Evolutionary conservation across 2,329 filamentous ascomycete genomes (phyloP), one percentile per base, ranked within the genome.

Genomic region (Geoglossum cookeanum): DNA sequence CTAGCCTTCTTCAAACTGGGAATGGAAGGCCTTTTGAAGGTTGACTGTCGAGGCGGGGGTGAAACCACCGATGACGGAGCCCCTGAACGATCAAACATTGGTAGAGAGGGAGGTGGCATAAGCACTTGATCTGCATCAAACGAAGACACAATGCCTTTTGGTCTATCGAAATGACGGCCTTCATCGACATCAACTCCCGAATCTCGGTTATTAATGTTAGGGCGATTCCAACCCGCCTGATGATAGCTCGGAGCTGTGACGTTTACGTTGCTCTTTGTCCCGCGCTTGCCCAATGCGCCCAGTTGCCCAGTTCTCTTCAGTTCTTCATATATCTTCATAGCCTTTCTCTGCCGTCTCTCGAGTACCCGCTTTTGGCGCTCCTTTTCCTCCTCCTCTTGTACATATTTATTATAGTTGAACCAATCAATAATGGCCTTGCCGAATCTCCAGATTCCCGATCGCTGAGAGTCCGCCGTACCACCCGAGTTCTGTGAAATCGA

Each of bases 381-480:
- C n/a, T 32, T 39, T 29, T 49, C 47, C 3, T 15, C 17, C 29
- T 57, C 42, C 42, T 33, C 45, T 39, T 27, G 11, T 32, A 37
- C 49, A 27, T 37, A 53, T 32, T 57, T 57, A n/a, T 13, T 37
- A 7, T 58, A 32, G 11, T 33, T 57, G n/a, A 57, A 57, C 49
- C 49, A 53, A 33, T 53, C 49, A 17, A 32, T 4, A 22, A 58
- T 27, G 6, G 52, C 37, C 30, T 58, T 58, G 17, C 57, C 57
- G 42, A 59, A 59, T 44, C 57, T 57, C 33, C 44, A 59, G 47
- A 59, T 58, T n/a, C 56, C 56, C 30, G 56, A 58, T 30, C 55
- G 44, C 32, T 51, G 55, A 37, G 49, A 37, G 3, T 35, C 49
- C 22, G 30, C 5, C 37, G 49, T 33, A 4, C 33, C 15, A 11